Evolutionary conservation across 495 filamentous ascomycete species (phyloP).

Genomic region (Tuber brumale): DNA sequence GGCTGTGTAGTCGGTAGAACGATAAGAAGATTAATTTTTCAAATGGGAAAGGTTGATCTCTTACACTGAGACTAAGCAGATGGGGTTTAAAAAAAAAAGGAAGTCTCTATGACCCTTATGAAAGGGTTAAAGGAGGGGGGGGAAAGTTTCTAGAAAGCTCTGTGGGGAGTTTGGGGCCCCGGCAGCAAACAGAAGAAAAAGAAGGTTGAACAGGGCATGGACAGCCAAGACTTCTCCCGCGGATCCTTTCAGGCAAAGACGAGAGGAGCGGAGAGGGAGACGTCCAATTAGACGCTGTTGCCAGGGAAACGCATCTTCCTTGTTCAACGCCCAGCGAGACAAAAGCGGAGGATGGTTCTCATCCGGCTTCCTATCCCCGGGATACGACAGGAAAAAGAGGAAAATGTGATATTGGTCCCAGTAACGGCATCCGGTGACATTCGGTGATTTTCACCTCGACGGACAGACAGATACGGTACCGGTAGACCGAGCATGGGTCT

Average conservation of each 20-base stretch:
- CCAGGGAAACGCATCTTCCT: not conserved
- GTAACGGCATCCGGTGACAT: not conserved
- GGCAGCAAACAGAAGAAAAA: conserved; percentile 1
- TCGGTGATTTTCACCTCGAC: not conserved
- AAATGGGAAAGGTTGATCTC: not conserved
- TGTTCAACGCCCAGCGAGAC: not conserved
- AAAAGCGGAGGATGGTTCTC: not conserved
- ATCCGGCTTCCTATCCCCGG: not conserved
- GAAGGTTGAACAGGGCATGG: not conserved
- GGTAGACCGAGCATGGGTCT: not conserved
- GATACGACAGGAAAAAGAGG: not conserved
- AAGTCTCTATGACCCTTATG: not conserved
- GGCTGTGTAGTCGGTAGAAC: not conserved
- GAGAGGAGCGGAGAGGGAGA: not conserved
- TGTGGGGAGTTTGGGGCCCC: not conserved
- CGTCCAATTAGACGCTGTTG: not conserved
- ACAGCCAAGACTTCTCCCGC: not conserved
- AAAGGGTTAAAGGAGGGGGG: not conserved
- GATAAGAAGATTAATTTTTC: not conserved
- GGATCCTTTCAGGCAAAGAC: not conserved
- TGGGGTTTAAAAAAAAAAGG: not conserved
- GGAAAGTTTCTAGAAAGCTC: not conserved
- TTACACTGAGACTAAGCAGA: not conserved
- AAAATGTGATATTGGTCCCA: not conserved
- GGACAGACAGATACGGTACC: not conserved